Evolutionary conservation across 345 rosid genomes (phyloP).

Genomic region (Populus deltoides): DNA sequence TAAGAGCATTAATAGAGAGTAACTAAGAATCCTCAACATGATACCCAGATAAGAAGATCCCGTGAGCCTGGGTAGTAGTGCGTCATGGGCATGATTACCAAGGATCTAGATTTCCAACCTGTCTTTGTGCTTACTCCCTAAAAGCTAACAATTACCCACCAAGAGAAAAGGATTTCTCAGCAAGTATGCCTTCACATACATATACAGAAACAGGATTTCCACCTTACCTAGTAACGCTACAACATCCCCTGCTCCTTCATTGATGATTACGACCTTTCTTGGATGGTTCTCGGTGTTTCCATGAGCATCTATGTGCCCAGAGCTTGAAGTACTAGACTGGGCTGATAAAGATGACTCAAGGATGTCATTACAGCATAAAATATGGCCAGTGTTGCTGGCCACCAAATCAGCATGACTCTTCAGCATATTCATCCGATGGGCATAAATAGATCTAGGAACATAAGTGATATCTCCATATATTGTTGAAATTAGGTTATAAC

Average conservation of each 20-base stretch:
- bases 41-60: not conserved
- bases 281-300: conserved; percentile 7
- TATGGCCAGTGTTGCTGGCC: conserved; percentile 50
- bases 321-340: conserved; percentile 20
- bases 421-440: conserved; percentile 59
- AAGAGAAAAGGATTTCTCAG: not conserved
- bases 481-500: conserved; percentile 74
- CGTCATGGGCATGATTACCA: not conserved
- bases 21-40: not conserved
- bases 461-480: conserved; percentile 65
- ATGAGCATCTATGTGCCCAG: conserved; percentile 21
- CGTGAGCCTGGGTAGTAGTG: not conserved
- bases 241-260: conserved; percentile 86
- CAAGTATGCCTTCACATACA: not conserved
- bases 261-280: conserved; percentile 62
- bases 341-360: conserved; percentile 31
- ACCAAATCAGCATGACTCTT: conserved; percentile 46
- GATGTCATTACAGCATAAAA: conserved; percentile 53
- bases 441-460: conserved; percentile 64
- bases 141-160: not conserved
- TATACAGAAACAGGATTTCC: not conserved
- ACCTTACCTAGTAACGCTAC: conserved; percentile 73
- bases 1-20: not conserved
- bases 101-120: not conserved
- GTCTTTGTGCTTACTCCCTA: not conserved